These are phyloP conservation scores for Biscutella laevigata DNA, from an alignment of 441 rosid species.

Conservation along the genomic window DNA sequence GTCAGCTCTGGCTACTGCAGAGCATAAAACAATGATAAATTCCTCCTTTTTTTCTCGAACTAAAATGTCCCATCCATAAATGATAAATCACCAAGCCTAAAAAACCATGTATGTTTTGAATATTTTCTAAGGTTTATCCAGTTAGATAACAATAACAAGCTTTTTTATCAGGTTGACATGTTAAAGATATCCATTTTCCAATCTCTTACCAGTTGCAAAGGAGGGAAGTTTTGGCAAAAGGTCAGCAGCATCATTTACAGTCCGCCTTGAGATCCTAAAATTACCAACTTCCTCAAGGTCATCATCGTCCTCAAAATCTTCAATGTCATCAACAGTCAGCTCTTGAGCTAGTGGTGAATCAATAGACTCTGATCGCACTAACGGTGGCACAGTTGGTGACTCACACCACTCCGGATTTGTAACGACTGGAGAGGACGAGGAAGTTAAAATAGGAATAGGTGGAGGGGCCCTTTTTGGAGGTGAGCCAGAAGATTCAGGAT, in stretches of 20 bases:
- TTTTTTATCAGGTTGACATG: background rate
- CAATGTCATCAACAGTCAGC: constrained; percentile 95
- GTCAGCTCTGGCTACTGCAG: constrained; percentile 4
- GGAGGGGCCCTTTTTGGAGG: constrained; percentile 96
- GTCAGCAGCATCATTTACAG: constrained; percentile 59
- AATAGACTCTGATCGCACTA: constrained; percentile 59
- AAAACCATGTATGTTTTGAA: background rate
- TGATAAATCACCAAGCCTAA: background rate
- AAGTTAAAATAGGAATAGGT: constrained; percentile 35
- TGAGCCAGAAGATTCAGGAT: constrained; percentile 71
- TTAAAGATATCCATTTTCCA: background rate
- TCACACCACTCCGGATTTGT: constrained; percentile 35
- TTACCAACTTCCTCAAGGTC: constrained; percentile 53
- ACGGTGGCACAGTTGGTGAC: constrained; percentile 51
- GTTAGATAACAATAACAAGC: background rate
- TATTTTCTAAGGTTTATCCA: background rate
- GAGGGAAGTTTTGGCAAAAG: constrained; percentile 65
- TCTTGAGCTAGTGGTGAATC: constrained; percentile 63
- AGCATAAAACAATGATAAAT: background rate
- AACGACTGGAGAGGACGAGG: constrained; percentile 35
- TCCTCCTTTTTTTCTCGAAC: background rate
- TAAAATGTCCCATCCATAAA: background rate
- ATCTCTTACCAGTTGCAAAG: constrained; percentile 68
- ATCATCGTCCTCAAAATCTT: constrained; percentile 85
- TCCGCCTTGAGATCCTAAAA: constrained; percentile 63